These are phyloP conservation scores for Melampsora americana DNA, from an alignment of 1,284 basidiomycete genomes.

Conservation along the genomic window DNA sequence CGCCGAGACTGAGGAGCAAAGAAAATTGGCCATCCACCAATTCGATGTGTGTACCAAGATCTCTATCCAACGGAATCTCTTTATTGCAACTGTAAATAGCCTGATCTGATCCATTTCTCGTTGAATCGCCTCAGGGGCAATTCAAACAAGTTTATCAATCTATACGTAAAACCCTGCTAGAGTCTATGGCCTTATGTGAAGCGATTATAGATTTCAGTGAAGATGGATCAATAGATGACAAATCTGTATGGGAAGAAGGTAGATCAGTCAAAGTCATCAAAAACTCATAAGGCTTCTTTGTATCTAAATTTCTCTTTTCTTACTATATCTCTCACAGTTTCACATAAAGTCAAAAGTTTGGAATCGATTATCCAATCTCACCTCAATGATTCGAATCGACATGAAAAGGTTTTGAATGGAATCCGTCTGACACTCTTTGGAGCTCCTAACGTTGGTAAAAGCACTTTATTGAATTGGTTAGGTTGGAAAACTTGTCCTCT, in stretches of 20 bases:
- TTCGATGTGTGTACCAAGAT: conserved; percentile 60
- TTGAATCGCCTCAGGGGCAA: conserved; percentile 59
- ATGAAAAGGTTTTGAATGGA: conserved; percentile 77
- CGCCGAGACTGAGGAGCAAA: conserved; percentile 76
- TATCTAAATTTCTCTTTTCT: conserved; percentile 2
- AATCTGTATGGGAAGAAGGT: conserved; percentile 67
- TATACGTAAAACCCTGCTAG: conserved; percentile 65
- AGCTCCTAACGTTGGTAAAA: conserved; percentile 84
- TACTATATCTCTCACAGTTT: conserved; percentile 6
- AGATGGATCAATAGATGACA: conserved; percentile 75
- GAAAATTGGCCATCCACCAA: conserved; percentile 67
- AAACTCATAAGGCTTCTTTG: neutral
- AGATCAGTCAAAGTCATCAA: conserved; percentile 3
- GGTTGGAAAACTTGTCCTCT: conserved; percentile 57
- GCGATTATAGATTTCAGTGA: conserved; percentile 88
- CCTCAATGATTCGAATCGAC: conserved; percentile 67
- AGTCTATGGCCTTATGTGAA: conserved; percentile 71
- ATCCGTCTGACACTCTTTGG: conserved; percentile 79
- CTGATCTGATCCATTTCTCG: neutral
- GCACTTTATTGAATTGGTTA: conserved; percentile 74
- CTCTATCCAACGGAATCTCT: too few species aligned
- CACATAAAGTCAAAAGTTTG: conserved; percentile 2
- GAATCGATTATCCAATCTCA: conserved; percentile 57
- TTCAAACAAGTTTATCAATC: conserved; percentile 63
- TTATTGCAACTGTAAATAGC: too few species aligned